A percentile compares a stretch with the other conserved stretches of the same genome.
phyloP scores from a whole-genome alignment of 2,329 filamentous ascomycete genomes.

The Amauroascus verrucosus region DNA sequence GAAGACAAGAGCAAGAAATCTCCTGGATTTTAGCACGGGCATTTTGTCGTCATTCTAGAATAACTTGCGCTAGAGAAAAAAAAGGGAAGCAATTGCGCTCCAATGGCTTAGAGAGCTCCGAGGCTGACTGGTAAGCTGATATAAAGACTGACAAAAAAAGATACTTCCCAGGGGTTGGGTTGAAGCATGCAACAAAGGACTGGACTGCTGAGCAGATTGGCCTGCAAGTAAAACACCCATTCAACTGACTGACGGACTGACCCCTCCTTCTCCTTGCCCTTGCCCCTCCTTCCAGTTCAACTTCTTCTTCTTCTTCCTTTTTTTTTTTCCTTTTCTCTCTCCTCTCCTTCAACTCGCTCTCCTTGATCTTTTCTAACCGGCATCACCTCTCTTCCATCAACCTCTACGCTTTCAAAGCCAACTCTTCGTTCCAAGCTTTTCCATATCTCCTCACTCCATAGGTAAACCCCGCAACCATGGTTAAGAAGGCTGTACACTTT shows the following conservation, averaged over 20 bases:
- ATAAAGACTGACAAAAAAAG: not conserved
- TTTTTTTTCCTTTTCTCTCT: not conserved
- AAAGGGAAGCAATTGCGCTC: not conserved
- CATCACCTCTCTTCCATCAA: not conserved
- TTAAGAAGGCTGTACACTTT: conserved; percentile 65
- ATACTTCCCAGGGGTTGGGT: not conserved
- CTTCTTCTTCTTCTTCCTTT: not conserved
- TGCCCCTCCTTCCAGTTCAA: conserved; percentile 14
- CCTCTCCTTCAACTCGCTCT: not conserved
- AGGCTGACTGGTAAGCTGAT: too few species aligned
- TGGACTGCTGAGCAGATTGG: not conserved
- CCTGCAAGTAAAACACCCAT: too few species aligned
- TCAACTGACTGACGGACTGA: not conserved
- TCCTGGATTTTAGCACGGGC: not conserved
- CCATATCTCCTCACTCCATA: not conserved
- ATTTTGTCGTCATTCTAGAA: not conserved
- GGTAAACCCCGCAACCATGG: conserved; percentile 24
- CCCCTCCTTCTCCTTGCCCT: conserved; percentile 14
- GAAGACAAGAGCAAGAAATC: not conserved
- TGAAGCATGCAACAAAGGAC: not conserved
- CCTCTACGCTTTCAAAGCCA: not conserved
- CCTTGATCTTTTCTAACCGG: not conserved
- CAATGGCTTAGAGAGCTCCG: not conserved
- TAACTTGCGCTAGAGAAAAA: not conserved
- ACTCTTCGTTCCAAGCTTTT: not conserved